Evolutionary conservation across 2,329 filamentous ascomycete species (phyloP).

Genomic region (Blumeria hordei): DNA sequence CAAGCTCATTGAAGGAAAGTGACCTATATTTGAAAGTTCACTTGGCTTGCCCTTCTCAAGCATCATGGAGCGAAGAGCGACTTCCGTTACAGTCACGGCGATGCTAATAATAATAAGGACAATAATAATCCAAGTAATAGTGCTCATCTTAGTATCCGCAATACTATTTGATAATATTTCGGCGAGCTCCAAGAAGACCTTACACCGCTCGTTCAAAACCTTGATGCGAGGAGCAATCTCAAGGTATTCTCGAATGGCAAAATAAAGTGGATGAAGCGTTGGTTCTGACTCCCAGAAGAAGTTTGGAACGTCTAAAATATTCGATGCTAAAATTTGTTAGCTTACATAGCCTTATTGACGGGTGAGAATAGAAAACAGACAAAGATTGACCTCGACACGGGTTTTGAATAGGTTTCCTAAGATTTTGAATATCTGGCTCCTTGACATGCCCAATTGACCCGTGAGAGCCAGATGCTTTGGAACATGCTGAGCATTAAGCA

Average conservation of each 20-base stretch:
- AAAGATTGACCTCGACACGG: slow-evolving; percentile 89
- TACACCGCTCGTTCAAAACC: slow-evolving; percentile 88
- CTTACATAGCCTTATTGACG: not conserved
- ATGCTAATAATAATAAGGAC: slow-evolving; percentile 80
- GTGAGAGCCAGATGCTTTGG: slow-evolving; percentile 74
- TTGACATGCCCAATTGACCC: slow-evolving; percentile 71
- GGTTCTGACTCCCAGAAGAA: slow-evolving; percentile 99
- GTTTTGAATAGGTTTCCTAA: slow-evolving; percentile 79
- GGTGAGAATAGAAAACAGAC: slow-evolving; percentile 28
- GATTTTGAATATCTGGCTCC: slow-evolving; percentile 79
- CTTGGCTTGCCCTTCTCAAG: slow-evolving; percentile 20
- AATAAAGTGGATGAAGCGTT: slow-evolving; percentile 81
- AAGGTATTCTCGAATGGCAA: slow-evolving; percentile 84
- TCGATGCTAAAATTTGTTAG: slow-evolving; percentile 38
- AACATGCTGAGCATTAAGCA: slow-evolving; percentile 79
- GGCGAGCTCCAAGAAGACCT: slow-evolving; percentile 86
- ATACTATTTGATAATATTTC: slow-evolving; percentile 86
- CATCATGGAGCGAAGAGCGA: slow-evolving; percentile 64
- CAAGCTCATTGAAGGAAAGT: too few relatives aligned
- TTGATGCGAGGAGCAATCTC: slow-evolving; percentile 92
- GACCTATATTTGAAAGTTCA: not conserved
- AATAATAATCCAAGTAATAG: slow-evolving; percentile 96
- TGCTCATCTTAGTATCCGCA: slow-evolving; percentile 83
- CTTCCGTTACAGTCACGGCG: slow-evolving; percentile 72
- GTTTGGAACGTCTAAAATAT: slow-evolving; percentile 85